A percentile compares a stretch with the other conserved stretches of the same genome.
phyloP scores from a whole-genome alignment of 345 rosid genomes.

The Capsella bursapastoris region DNA sequence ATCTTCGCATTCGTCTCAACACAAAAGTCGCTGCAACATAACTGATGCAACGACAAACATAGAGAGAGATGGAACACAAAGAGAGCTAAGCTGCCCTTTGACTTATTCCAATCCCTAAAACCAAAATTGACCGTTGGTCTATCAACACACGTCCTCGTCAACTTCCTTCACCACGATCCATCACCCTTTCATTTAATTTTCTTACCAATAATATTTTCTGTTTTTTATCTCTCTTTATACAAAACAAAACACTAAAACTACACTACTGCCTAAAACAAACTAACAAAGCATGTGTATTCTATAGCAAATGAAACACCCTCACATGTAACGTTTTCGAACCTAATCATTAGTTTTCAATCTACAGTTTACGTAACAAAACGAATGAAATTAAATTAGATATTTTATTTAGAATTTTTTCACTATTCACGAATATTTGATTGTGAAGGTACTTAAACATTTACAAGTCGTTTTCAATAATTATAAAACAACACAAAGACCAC shows the following conservation, averaged over 20 bases:
- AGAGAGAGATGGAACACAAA: constrained; percentile 4
- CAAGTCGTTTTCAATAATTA: constrained; percentile 29
- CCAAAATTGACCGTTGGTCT: constrained; percentile 40
- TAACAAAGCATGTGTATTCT: constrained; percentile 20
- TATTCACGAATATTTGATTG: constrained; percentile 10
- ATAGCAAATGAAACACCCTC: background rate
- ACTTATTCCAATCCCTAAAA: constrained; percentile 34
- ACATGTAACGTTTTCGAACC: constrained; percentile 25
- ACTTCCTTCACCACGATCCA: constrained; percentile 1
- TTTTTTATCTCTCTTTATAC: background rate
- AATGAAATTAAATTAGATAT: background rate
- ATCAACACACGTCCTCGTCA: constrained; percentile 27
- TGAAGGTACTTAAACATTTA: constrained; percentile 11
- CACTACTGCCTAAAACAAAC: constrained; percentile 1
- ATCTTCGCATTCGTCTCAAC: constrained; percentile 24
- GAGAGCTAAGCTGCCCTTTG: constrained; percentile 31
- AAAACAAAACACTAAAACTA: background rate
- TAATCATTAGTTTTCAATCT: constrained; percentile 16
- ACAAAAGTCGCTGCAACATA: constrained; percentile 40
- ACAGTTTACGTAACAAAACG: background rate
- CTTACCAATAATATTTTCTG: constrained; percentile 24
- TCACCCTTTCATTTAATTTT: constrained; percentile 30
- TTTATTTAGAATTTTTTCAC: background rate
- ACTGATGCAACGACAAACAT: constrained; percentile 38
- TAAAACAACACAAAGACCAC: constrained; percentile 3